These are phyloP conservation scores for Forsythia viridissima DNA, from an alignment of 257 asterid genomes.

Conservation along the genomic window DNA sequence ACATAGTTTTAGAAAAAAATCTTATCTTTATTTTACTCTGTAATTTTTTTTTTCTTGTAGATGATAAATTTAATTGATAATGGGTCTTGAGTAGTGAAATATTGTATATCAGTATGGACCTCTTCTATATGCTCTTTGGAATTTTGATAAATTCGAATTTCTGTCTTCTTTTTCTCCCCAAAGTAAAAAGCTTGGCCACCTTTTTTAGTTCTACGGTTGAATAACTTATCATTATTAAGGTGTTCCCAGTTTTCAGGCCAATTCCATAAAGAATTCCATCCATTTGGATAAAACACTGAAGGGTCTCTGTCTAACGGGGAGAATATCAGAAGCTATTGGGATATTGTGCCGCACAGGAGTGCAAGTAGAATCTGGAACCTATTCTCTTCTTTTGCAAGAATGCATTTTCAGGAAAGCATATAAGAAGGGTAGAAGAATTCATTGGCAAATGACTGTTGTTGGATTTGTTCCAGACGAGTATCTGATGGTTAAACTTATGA, in stretches of 20 bases:
- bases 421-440: constrained; percentile 72
- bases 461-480: constrained; percentile 75
- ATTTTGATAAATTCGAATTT: constrained; percentile 12
- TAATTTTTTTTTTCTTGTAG: neutral
- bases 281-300: constrained; percentile 68
- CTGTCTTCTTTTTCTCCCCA: constrained; percentile 12
- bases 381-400: constrained; percentile 88
- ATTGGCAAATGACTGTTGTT: constrained; percentile 78
- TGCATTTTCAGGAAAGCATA: constrained; percentile 74
- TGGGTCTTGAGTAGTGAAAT: constrained; percentile 23
- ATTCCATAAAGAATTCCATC: constrained; percentile 34
- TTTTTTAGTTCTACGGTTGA: constrained; percentile 29
- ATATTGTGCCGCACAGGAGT: constrained; percentile 66
- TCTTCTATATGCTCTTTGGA: constrained; percentile 20
- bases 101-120: neutral
- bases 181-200: constrained; percentile 22
- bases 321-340: constrained; percentile 80
- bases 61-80: neutral
- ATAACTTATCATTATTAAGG: constrained; percentile 46
- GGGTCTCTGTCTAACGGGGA: constrained; percentile 84
- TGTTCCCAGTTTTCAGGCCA: constrained; percentile 86
- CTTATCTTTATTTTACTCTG: neutral
- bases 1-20: neutral
- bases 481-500: constrained; percentile 73
- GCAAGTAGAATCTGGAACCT: constrained; percentile 61